These are phyloP conservation scores for Nymphaea colorata DNA, from an alignment of 164 flowering plant species.

Conservation along the genomic window DNA sequence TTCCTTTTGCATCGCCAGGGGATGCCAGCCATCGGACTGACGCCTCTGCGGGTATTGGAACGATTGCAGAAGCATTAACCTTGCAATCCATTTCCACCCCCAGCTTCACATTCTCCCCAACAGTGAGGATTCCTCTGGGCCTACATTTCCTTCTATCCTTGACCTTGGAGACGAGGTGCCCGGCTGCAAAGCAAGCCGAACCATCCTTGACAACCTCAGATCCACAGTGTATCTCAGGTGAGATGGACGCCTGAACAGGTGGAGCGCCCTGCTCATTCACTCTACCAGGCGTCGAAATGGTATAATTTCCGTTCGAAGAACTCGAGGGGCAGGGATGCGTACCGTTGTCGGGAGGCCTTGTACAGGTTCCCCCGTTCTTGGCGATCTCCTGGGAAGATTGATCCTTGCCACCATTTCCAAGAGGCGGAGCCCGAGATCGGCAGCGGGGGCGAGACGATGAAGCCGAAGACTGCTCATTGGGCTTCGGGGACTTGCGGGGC, in stretches of 20 bases:
- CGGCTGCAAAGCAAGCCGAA: constrained; percentile 61
- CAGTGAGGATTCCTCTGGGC: constrained; percentile 62
- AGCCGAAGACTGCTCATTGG: constrained; percentile 19
- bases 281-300: constrained; percentile 15
- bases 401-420: constrained; percentile 8
- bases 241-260: constrained; percentile 62
- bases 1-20: constrained; percentile 24
- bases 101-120: constrained; percentile 15
- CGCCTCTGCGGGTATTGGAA: constrained; percentile 50
- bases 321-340: constrained; percentile 25
- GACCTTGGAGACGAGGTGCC: constrained; percentile 59
- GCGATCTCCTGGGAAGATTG: constrained; percentile 7
- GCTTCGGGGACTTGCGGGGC: constrained; percentile 28
- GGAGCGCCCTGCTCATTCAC: constrained; percentile 31
- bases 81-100: constrained; percentile 13
- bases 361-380: constrained; percentile 10
- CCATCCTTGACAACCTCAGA: constrained; percentile 16
- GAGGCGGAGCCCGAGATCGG: constrained; percentile 16
- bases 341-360: constrained; percentile 5
- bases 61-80: constrained; percentile 11
- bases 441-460: neutral
- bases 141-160: constrained; percentile 76
- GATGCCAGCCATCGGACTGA: constrained; percentile 61
- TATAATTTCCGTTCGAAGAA: constrained; percentile 12
- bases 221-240: constrained; percentile 73